phyloP scores from a whole-genome alignment of 176 grass and related monocot species.

The Aegilops umbellulata region DNA sequence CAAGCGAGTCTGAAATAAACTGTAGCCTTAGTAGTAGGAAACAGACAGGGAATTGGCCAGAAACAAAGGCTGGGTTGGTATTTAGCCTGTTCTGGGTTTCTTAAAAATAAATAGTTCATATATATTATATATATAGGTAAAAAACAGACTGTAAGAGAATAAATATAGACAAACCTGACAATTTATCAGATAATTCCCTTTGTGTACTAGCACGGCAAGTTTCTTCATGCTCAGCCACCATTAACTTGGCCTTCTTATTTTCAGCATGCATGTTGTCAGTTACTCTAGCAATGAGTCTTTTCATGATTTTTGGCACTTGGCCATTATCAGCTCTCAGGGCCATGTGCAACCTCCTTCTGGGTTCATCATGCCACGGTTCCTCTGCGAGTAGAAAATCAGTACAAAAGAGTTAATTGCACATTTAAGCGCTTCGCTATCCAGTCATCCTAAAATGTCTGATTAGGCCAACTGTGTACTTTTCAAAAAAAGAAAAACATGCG shows the following conservation, averaged over 20 bases:
- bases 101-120: neutral
- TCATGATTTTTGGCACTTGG: neutral
- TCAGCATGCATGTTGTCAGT: conserved; percentile 7
- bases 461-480: no score
- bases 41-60: no score
- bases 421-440: no score
- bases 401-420: no score
- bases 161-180: neutral
- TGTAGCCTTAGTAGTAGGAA: no score
- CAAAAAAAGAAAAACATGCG: neutral
- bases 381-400: conserved; percentile 23
- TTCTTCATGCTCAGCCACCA: conserved; percentile 25
- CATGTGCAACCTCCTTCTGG: conserved; percentile 34
- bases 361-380: neutral
- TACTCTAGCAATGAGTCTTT: conserved; percentile 9
- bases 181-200: conserved; percentile 18
- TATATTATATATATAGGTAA: neutral
- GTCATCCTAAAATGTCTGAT: no score
- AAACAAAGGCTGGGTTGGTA: no score
- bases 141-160: neutral
- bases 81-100: conserved; percentile 18
- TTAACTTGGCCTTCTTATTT: conserved; percentile 40
- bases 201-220: conserved; percentile 15
- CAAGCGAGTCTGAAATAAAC: no score
- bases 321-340: conserved; percentile 23